Base-by-base conservation (phyloP, 352 stramenopile genomes). In the Phytopythium sindhum region DNA sequence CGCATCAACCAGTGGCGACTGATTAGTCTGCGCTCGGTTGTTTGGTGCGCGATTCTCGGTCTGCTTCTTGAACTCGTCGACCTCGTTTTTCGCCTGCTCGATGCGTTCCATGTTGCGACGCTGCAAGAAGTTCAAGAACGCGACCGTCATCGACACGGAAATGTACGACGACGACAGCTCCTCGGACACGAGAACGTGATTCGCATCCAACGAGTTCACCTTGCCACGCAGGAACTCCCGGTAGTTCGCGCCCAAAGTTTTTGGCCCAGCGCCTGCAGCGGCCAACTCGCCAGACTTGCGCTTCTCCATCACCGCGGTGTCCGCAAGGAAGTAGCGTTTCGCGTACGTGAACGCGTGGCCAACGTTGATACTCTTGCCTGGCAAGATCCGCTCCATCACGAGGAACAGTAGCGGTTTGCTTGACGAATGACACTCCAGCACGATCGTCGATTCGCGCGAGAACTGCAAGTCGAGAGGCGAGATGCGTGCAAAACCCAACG, bases 101-200 rank as follows among this genome's bases (percentile, higher is more conserved):
- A 91, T 90, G 28, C 78, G 79, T 3, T 56, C 66, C 19, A 81
- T 65, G 75, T 96, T 96, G 53, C 87, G 72, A 10, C 66, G 64
- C 56, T 93, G 86, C 8, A 92, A 66, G 50, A 89, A 83, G 55
- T 85, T 86, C 23, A 96, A 68, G 64, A 89, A 93, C 60, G 84
- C 86, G n/a, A 88, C 73, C 10, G 81, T 83, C 54, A 96, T 85
- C 12, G 84, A 92, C n/a, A 96, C 75, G 1, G 84, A 92, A 21
- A 86, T 88, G 60, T 91, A 92, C 19, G 84, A 92, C 2, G 80
- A 72, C 29, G 84, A 94, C 24, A 96, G 64, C 65, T 96, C 87
- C 52, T 96, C 87, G 6, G 87, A 83, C 28, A 96, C 80, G 29
- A 93, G 84, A 31, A 93, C 75, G 54, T 96, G 86, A 12, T 68